Base-by-base conservation (phyloP, 805 yeast genomes). In the Candida wancherniae region DNA sequence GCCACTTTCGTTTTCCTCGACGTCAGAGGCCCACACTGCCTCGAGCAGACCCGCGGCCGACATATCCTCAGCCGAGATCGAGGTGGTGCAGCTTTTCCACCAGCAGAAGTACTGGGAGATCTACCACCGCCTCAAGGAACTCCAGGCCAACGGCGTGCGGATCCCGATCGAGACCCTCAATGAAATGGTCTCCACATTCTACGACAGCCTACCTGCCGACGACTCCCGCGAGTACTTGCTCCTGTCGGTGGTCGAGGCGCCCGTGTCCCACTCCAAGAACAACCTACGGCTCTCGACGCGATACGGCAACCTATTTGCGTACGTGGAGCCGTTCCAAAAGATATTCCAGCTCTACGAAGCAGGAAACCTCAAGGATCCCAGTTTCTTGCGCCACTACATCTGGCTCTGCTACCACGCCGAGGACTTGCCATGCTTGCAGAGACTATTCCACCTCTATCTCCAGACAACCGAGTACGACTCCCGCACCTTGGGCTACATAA, bases 391-490 rank as follows among this genome's bases (percentile, higher is more conserved):
- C 23, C 41, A 46, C 22, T 53, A 50, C 25, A 56, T 60, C 7
- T 59, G 63, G 58, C 36, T 59, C 11, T 51, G 63, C 27, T 64
- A 58, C 39, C 66, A 64, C 42, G 44, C 43, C 42, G 57, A 59
- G 26, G 62, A 64, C 27, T 15, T 55, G 9, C 42, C 45, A 11
- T 39, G 48, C 15, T 29, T 57, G 12, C 52, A 52, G 25, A 31
- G 36, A 15, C 34, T 54, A 13, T 34, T 51, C 7, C 42, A 49
- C 25, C 28, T 36, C 8, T 55, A 57, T 34, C 40, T 53, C 15
- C 39, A 42, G 26, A 29, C 33, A n/a, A 28, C 45, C 5, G 35
- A 19, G 9, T 45, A 55, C 23, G 44, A 55, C 36, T 36, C 58
- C 3, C 40, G 42, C 10, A 50, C 57, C 2, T 39, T 61, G 32